Evolutionary conservation across 345 rosid genomes (phyloP), one percentile per base, ranked within the genome.

Genomic region (Populus nigra): DNA sequence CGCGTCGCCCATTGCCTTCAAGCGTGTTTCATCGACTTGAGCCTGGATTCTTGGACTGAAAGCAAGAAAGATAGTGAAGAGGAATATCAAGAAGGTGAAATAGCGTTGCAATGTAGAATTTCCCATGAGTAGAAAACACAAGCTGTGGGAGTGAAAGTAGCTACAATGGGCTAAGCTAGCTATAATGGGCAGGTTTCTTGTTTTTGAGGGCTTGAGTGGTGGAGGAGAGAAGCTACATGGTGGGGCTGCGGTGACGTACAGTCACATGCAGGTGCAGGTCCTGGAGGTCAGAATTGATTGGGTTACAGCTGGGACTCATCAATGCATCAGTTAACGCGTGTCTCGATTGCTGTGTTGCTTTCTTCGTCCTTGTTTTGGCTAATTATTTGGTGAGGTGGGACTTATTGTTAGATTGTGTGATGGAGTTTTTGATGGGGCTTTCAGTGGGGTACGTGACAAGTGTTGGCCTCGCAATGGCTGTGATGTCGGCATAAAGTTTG

Each of bases 291-390:
- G 69, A 47, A 79, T 71, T 84, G 88, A 75, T 72, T 87, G 88
- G 84, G 78, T 78, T 84, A 81, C 92, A 88, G 92, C 88, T 91
- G 85, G 83, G 87, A 22, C 61, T 77, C 80, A 72, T 86, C 83
- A 82, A 83, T 88, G 89, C 88, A 53, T 75, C 84, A 71, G 76
- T 67, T 71, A 83, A 80, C 80, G 89, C 82, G 79, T 78, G 82
- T 74, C 79, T 72, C 80, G 71, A 73, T 74, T 65, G 36, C 23
- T 49, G 83, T 62, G 77, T 63, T 2, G 38, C 25, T 16, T 50
- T 35, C 36, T 11, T 0, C 23, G 45, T 2, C 43, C 31, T 6
- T 7, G 0, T 6, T 16, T 1, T 4, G 47, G 57, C 29, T 0
- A 2, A 3, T 9, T 12, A 53, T 55, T 29, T 10, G 18, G 35